Base-by-base conservation (phyloP, 305 asterid species). In the Euphrasia arctica region DNA sequence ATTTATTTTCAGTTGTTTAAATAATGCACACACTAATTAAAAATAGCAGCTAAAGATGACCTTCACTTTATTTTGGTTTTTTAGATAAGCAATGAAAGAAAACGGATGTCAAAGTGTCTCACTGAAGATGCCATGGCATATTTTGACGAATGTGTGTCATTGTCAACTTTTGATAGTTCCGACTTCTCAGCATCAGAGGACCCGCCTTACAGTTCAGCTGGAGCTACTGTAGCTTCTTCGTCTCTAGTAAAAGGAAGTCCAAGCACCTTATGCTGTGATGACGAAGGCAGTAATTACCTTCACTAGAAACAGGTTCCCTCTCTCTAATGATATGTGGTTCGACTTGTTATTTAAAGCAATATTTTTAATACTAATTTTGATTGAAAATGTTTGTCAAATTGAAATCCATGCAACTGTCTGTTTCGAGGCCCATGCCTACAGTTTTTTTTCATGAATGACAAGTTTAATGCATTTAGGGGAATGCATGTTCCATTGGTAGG, bases 121-220 rank as follows among this genome's bases (percentile, higher is more conserved):
- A 81, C 83, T 12, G 97, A 91, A 65, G 97, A 91, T 78, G 98
- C 98, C 61, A 74, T 87, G 89, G 72, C 95, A 50, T 91, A 86
- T 73, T 91, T 89, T 72, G 95, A 91, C 73, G 98, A 89, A 75
- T 89, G 97, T 66, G 92, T 91, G 64, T 89, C 98, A 67, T 73
- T 89, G 60, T 89, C 98, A 63, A 91, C 96, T 64, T 91, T 89
- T 70, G 98, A 91, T 78, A 85, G 96, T 76, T 91, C 98, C 25
- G 98, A 91, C 75, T 91, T 91, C 84, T 91, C 98, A 32, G 98
- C 98, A 67, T 63, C 97, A 41, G 98, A 89, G 77, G 95, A 89
- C 67, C 89, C 78, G 18, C 71, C 80, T 72, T 73, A 56, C 67
- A 66, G 67, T 64, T 76, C 84, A 51, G 74, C 72, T 62, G 84